Base-by-base conservation (phyloP, 345 rosid species). In the Ailanthus altissimus region DNA sequence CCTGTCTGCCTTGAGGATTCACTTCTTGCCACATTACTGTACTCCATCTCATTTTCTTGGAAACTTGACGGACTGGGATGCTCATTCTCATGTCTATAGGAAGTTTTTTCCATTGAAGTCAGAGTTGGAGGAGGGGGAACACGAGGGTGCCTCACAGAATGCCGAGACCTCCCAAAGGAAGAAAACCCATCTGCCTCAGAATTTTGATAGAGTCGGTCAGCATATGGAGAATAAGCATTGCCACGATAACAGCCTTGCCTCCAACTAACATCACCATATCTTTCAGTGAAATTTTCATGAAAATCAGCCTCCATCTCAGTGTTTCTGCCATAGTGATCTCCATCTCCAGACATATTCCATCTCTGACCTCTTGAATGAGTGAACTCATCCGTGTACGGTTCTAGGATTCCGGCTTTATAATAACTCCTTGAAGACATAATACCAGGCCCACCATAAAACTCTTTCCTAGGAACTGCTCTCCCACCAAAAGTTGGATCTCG, bases 81-180 rank as follows among this genome's bases (percentile, higher is more conserved):
- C 72, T 87, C 92, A 85, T 23, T 76, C 75, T 87, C 90, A 73
- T 79, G 81, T 83, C 90, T 89, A 74, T 85, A 84, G 15, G 89
- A 54, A 42, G 67, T 74, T 81, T 90, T 96, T 59, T 88, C 94
- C 83, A 86, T 81, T 26, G 90, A 82, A 78, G 81, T 85, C 79
- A 91, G 78, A 51, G 92, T 82, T 71, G 91, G 96, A 83, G 99
- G 97, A 59, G 98, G 98, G 47, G 87, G 88, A 67, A 94, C 98
- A 76, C 92, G 97, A 79, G 98, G 99, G 87, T 92, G 97, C 88
- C 90, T 91, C 84, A 86, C 83, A 72, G 98, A 86, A 84, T 88
- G 89, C 61, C 97, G 83, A 60, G 92, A 85, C 86, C 96, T 88
- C 70, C 94, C 97, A 85, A 85, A 88, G 47, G 97, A 88, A 81